Conservation (phyloP, 2,329 filamentous ascomycete genomes). For the Colletotrichum tropicicola region DNA sequence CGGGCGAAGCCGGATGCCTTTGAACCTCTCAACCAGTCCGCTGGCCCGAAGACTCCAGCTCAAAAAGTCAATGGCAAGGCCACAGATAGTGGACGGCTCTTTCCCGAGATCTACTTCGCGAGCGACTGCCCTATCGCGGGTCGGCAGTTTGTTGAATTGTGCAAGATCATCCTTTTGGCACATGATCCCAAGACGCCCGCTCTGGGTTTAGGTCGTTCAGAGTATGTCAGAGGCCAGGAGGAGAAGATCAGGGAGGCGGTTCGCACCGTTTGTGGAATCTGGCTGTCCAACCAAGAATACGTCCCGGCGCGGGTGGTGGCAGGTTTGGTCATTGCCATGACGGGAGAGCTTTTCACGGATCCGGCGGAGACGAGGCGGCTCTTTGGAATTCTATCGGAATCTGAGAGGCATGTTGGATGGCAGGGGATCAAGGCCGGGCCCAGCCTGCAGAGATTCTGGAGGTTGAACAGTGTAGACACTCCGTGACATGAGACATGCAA, state of each 20-base stretch:
- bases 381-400: not conserved
- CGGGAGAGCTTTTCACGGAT: not conserved
- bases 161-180: not conserved
- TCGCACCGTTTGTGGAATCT: not conserved
- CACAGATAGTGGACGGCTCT: too few relatives aligned
- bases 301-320: not conserved
- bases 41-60: too few relatives aligned
- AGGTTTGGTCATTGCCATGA: not conserved
- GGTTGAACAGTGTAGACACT: not conserved
- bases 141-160: not conserved
- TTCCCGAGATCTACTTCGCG: not conserved
- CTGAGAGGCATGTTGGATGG: not conserved
- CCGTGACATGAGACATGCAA: too few relatives aligned
- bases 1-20: not conserved
- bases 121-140: not conserved
- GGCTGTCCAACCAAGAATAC: not conserved
- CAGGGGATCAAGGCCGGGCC: not conserved
- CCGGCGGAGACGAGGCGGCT: not conserved
- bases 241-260: not conserved
- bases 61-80: too few relatives aligned
- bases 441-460: not conserved
- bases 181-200: not conserved
- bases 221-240: not conserved
- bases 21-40: not conserved
- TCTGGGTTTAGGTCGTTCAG: not conserved